Percentiles rank a stretch among this genome's conserved stretches.
These are phyloP conservation scores for Acrocalymma vagum DNA, from an alignment of 2,329 filamentous ascomycete genomes.

Conservation along the genomic window DNA sequence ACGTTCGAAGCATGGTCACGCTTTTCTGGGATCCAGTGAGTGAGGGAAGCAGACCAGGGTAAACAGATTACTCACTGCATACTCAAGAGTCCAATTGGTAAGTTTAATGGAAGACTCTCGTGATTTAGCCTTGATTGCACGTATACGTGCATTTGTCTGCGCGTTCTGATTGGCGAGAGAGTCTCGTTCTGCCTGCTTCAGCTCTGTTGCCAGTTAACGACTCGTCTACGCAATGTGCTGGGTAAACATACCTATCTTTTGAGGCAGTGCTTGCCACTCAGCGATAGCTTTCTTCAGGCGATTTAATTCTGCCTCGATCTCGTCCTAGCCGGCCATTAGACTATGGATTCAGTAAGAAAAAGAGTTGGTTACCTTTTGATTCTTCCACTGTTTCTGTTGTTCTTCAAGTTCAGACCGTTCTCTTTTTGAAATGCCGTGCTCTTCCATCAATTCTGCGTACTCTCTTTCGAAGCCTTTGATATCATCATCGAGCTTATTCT, in stretches of 20 bases:
- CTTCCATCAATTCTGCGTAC: conserved; percentile 37
- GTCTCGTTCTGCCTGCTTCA: conserved; percentile 57
- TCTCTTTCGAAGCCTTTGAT: conserved; percentile 55
- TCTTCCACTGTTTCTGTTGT: conserved; percentile 15
- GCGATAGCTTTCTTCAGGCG: conserved; percentile 72
- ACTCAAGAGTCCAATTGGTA: conserved; percentile 58
- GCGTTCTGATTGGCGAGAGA: conserved; percentile 50
- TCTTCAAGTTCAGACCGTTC: conserved; percentile 29
- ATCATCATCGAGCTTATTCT: conserved; percentile 66
- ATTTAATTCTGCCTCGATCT: conserved; percentile 69
- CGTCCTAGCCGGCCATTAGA: conserved; percentile 20
- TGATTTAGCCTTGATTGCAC: conserved; percentile 54
- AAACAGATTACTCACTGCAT: conserved; percentile 55
- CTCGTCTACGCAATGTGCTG: too few relatives aligned
- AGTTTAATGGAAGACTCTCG: conserved; percentile 49
- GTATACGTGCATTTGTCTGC: conserved; percentile 57
- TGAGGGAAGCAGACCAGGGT: not conserved
- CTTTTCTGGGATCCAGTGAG: conserved; percentile 55
- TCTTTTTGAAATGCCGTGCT: conserved; percentile 38
- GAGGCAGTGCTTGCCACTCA: conserved; percentile 72
- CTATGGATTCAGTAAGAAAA: not conserved
- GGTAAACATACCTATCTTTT: conserved; percentile 69
- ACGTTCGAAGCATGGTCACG: conserved; percentile 68
- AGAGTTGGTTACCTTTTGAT: conserved; percentile 17
- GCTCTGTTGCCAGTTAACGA: conserved; percentile 45